These are phyloP conservation scores for Aspergillus sclerotioniger DNA, from an alignment of 495 filamentous ascomycete genomes.

Conservation along the genomic window DNA sequence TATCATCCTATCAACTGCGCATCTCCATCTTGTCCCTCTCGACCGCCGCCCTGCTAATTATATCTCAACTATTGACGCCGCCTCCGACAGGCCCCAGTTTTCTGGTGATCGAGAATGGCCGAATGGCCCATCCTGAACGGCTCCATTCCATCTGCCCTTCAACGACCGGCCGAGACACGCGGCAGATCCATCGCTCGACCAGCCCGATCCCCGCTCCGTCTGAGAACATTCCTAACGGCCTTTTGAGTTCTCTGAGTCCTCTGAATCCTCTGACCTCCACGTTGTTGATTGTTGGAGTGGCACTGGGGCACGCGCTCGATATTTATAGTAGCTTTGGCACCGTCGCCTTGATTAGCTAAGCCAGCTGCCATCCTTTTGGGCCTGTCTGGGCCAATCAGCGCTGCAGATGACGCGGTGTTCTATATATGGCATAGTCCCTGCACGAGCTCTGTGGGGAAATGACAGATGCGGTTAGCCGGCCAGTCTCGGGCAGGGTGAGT, in stretches of 20 bases:
- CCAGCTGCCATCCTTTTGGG: too few species aligned
- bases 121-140: not conserved
- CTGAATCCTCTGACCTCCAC: not conserved
- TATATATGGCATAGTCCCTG: not conserved
- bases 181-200: conserved; percentile 2
- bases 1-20: not conserved
- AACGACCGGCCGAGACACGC: conserved; percentile 4
- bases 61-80: conserved; percentile 17
- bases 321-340: not conserved
- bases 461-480: not conserved
- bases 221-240: not conserved
- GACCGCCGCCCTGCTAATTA: not conserved
- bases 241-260: not conserved
- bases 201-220: not conserved
- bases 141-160: conserved; percentile 1
- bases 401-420: not conserved
- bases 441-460: not conserved
- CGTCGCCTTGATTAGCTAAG: too few species aligned
- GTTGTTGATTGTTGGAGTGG: too few species aligned
- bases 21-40: not conserved
- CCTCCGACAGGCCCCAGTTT: conserved; percentile 7
- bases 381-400: not conserved
- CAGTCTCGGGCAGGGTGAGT: not conserved
- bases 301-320: not conserved
- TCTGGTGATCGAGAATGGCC: not conserved